Evolutionary conservation across 1,284 basidiomycete genomes (phyloP).

Genomic region (Coniophora puteana): DNA sequence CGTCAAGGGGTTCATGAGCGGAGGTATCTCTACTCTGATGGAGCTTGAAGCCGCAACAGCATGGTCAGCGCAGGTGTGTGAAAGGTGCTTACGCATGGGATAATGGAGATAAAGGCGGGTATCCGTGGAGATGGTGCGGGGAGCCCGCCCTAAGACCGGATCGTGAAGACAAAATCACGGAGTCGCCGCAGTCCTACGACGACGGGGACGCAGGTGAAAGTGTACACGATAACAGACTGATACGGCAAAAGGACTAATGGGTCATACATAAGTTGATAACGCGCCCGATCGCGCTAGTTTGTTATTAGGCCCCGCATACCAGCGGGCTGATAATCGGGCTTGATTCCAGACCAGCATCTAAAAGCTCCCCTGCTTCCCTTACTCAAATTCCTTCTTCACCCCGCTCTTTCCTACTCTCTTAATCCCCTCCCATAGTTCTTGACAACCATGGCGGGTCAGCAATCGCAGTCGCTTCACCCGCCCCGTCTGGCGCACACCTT

Average conservation of each 20-base stretch:
- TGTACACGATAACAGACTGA: not conserved
- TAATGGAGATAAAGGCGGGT: too few species aligned
- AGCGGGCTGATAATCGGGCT: slow-evolving; percentile 9
- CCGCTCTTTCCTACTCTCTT: slow-evolving; percentile 1
- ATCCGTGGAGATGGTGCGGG: too few species aligned
- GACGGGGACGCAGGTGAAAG: too few species aligned
- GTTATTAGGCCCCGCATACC: slow-evolving; percentile 3
- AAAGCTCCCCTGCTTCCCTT: slow-evolving; percentile 3
- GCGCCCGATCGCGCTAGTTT: slow-evolving; percentile 1
- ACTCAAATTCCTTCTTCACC: slow-evolving; percentile 13
- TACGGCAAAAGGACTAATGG: not conserved
- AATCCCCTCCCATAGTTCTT: slow-evolving; percentile 12
- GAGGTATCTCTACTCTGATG: too few species aligned
- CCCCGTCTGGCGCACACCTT: slow-evolving; percentile 71
- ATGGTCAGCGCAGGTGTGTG: too few species aligned
- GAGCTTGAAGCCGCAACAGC: too few species aligned
- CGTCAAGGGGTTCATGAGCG: too few species aligned
- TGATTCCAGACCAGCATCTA: slow-evolving; percentile 6
- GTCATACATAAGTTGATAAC: not conserved
- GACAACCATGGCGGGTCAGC: slow-evolving; percentile 40
- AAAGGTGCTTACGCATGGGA: too few species aligned
- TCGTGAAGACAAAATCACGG: too few species aligned
- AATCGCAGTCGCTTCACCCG: slow-evolving; percentile 51
- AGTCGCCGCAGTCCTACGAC: too few species aligned
- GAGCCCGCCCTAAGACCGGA: too few species aligned